Conservation (phyloP, 176 grass and related monocot genomes). For the Aegilops speltoides region DNA sequence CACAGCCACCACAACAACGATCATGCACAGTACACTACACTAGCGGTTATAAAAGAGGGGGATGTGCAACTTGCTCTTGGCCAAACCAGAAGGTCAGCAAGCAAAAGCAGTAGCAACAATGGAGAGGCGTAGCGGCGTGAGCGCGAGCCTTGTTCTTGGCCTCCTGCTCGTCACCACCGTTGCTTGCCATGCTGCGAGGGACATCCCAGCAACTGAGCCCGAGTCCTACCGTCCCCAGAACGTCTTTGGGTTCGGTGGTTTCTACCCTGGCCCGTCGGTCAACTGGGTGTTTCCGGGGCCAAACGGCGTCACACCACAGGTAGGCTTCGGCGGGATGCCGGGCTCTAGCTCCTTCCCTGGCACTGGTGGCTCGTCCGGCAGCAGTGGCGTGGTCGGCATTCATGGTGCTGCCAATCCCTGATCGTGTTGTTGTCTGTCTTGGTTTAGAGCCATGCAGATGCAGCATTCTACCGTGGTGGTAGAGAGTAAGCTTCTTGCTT, state of each 20-base stretch:
- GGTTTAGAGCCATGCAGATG: not conserved
- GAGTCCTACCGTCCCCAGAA: constrained; percentile 44
- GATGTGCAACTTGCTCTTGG: not conserved
- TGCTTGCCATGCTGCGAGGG: constrained; percentile 32
- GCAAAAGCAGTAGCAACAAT: constrained; percentile 9
- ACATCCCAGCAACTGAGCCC: constrained; percentile 26
- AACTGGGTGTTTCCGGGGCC: constrained; percentile 49
- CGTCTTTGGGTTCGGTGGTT: constrained; percentile 50
- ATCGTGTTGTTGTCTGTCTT: not conserved
- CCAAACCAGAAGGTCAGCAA: not conserved
- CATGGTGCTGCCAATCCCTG: constrained; percentile 36
- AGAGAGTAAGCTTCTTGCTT: not conserved
- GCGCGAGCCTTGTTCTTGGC: not conserved
- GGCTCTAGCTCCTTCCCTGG: constrained; percentile 37
- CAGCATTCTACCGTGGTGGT: not conserved
- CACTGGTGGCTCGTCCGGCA: not conserved
- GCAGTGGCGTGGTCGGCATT: constrained; percentile 27
- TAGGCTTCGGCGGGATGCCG: constrained; percentile 35
- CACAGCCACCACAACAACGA: not conserved
- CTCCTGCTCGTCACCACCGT: constrained; percentile 27
- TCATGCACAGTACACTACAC: not conserved
- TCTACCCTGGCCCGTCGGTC: constrained; percentile 43
- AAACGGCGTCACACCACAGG: constrained; percentile 42
- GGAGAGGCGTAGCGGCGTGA: not conserved
- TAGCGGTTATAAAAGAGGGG: not conserved